Evolutionary conservation across 2,329 filamentous ascomycete species (phyloP), one percentile per base, ranked within the genome.

Genomic region (Akanthomyces muscarius): DNA sequence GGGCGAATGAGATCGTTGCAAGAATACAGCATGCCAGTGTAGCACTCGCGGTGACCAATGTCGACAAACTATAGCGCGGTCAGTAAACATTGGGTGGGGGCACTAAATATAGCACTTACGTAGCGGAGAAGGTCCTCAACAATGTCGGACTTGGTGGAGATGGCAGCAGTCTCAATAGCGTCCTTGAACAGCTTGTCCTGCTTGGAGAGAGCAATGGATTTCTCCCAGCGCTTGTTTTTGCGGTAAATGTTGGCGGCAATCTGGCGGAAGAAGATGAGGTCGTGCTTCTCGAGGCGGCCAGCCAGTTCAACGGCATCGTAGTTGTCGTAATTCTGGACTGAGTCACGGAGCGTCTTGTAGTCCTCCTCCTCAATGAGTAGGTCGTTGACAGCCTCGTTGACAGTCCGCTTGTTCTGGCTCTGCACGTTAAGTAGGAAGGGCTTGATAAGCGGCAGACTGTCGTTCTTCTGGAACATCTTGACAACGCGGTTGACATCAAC

Each of bases 161-260:
- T 90, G 33, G 95, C 95, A 38, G 96, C 87, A 16, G 95, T 99
- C 83, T 99, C 95, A 67, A 99, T 98, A 30, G 96, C 95, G 79
- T 99, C 95, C 83, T 97, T 98, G 89, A 95, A 99, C 18, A 99
- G 83, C 85, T 97, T 98, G 82, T 99, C 95, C 76, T 99, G 94
- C 84, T 99, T 99, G 18, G 94, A 98, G 53, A 99, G 82, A 41
- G 92, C 87, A 76, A 99, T 99, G 4, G 93, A 97, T 81, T 98
- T 98, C 81, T 98, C 94, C 96, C 96, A 99, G 67, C 95, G 87
- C 89, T 98, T 98, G 83, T 97, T 98, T 86, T 98, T 99, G 76
- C 96, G 92, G 82, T 98, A 99, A 77, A 99, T 99, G 79, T 85
- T 97, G 68, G 96, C 92, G 5, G 95, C 95, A 72, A 99, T 97